phyloP scores from a whole-genome alignment of 1,284 basidiomycete genomes.

The Malassezia slooffiae region DNA sequence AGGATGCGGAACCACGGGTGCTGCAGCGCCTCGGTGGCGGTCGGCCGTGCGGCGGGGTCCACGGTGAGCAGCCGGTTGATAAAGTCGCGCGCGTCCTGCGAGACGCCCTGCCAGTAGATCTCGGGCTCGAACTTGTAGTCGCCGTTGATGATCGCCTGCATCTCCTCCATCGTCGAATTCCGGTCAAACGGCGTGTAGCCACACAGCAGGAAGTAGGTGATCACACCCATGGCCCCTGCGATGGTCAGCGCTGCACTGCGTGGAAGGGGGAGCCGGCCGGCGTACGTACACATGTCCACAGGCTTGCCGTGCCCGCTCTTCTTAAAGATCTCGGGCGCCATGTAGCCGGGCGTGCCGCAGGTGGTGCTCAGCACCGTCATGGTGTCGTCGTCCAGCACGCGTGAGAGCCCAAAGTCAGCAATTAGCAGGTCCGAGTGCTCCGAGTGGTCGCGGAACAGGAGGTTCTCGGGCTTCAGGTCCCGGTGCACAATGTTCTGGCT shows the following conservation, averaged over 20 bases:
- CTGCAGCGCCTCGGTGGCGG: slow-evolving; percentile 31
- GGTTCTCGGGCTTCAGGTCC: slow-evolving; percentile 93
- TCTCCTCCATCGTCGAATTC: slow-evolving; percentile 43
- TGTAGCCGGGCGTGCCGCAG: slow-evolving; percentile 85
- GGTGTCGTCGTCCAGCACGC: slow-evolving; percentile 81
- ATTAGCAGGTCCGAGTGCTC: slow-evolving; percentile 93
- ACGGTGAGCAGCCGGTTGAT: slow-evolving; percentile 39
- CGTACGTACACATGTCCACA: slow-evolving; percentile 62
- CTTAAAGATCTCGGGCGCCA: slow-evolving; percentile 97
- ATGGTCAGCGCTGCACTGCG: too few relatives aligned
- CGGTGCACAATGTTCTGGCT: slow-evolving; percentile 89
- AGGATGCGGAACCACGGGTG: slow-evolving; percentile 32
- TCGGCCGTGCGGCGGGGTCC: slow-evolving; percentile 30
- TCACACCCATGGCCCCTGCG: slow-evolving; percentile 37
- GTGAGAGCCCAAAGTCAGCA: slow-evolving; percentile 81
- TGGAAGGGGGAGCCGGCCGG: background rate
- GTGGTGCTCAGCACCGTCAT: slow-evolving; percentile 81
- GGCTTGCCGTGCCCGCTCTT: slow-evolving; percentile 88
- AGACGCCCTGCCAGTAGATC: slow-evolving; percentile 40
- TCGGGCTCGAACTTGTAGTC: slow-evolving; percentile 42
- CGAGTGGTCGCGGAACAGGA: slow-evolving; percentile 77
- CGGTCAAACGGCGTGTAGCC: slow-evolving; percentile 46
- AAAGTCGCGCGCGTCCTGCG: slow-evolving; percentile 35
- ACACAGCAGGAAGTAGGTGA: slow-evolving; percentile 45
- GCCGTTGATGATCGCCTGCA: slow-evolving; percentile 43